phyloP scores from a whole-genome alignment of 2,329 filamentous ascomycete species.

The Claviceps maximensis region DNA sequence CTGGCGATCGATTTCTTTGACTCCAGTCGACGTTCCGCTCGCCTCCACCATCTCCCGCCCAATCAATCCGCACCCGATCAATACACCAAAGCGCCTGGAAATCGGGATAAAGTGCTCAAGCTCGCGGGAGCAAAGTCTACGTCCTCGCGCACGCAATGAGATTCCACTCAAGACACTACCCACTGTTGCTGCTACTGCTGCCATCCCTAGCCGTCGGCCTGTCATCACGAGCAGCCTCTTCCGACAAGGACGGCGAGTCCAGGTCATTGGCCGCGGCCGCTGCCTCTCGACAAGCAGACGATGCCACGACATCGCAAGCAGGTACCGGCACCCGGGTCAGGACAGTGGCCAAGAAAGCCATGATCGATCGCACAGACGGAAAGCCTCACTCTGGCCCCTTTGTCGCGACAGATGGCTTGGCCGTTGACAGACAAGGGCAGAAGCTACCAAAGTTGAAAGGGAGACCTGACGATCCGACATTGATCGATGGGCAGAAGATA shows the following conservation, averaged over 20 bases:
- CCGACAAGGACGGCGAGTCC: constrained; percentile 9
- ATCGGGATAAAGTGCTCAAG: no score
- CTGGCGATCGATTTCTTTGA: no score
- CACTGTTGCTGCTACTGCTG: constrained; percentile 47
- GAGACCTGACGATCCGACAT: constrained; percentile 36
- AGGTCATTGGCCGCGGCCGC: constrained; percentile 11
- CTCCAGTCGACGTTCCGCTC: no score
- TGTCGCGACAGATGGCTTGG: constrained; percentile 40
- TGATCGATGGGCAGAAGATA: constrained; percentile 47
- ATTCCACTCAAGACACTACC: constrained; percentile 38
- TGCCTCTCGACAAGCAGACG: constrained; percentile 14
- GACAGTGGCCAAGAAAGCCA: constrained; percentile 56
- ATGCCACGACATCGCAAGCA: constrained; percentile 13
- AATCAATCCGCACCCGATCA: no score
- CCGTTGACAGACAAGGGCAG: constrained; percentile 21
- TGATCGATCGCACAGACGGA: constrained; percentile 85
- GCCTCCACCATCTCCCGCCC: no score
- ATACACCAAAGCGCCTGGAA: no score
- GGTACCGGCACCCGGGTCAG: constrained; percentile 21
- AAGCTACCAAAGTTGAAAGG: constrained; percentile 34
- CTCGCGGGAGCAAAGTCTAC: not conserved
- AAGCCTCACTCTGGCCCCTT: constrained; percentile 83
- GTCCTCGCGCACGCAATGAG: constrained; percentile 36
- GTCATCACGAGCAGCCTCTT: constrained; percentile 17
- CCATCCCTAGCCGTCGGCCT: constrained; percentile 38